Evolutionary conservation across 371 early-diverging fungal species (phyloP), one percentile per base, ranked within the genome.

Genomic region (Basidiobolus heterosporus): DNA sequence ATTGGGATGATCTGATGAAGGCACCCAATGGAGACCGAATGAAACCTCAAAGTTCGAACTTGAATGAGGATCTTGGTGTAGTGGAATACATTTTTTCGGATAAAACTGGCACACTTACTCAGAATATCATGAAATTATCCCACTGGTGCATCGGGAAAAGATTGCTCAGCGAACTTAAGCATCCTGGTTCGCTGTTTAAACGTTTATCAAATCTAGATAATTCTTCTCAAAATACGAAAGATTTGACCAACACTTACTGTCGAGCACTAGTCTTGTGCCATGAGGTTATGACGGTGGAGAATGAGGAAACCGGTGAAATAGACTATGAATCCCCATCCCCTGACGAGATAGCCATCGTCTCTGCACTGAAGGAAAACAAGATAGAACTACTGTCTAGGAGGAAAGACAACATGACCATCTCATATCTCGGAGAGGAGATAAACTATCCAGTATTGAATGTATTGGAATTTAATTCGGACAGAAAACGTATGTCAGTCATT

Each of bases 11-110:
- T 24, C 57, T 54, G 23, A 60, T 60, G 60, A 48, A 56, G 14
- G 48, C 51, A 19, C 62, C 63, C 35, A 58, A 57, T 38, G 56
- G 60, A 54, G 54, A 55, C 9, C 76, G 82, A 50, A 78, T 75
- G 49, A 72, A 91, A 36, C 78, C 90, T 1, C 93, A 89, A 3
- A 75, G 90, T 46, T 85, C 88, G 30, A 60, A 60, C 38, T 40
- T 60, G 54, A 60, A 60, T 35, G 60, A 60, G 52, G 60, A 60
- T 50, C 47, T 60, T n/a, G 59, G 58, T 0, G 48, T 57, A 7
- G 42, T 97, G 50, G 85, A 88, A 44, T 91, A 88, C 60, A 77
- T 98, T 39, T 85, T 98, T 47, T 84, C 89, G 36, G 98, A 98
- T 64, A 98, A 98, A 67, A 98, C 86, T 0, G 86, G 86, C 1